phyloP scores from a whole-genome alignment of 176 grass and related monocot genomes.

The Eleusine coracana region DNA sequence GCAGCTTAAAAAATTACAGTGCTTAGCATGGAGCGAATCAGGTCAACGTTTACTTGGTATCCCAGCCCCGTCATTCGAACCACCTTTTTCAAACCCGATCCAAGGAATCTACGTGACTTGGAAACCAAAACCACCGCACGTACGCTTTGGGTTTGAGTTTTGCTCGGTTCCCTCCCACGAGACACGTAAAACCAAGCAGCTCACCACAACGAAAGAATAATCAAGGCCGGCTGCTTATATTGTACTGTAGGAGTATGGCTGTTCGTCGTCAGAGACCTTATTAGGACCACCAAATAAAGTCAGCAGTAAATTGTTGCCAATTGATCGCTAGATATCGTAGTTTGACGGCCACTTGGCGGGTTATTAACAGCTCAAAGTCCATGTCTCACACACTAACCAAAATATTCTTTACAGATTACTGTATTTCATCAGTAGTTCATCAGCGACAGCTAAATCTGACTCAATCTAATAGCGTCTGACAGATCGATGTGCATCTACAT shows the following conservation, averaged over 20 bases:
- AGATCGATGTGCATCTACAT: background rate
- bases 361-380: background rate
- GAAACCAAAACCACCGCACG: background rate
- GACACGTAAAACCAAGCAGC: slow-evolving; percentile 28
- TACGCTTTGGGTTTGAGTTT: background rate
- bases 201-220: background rate
- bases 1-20: background rate
- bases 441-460: slow-evolving; percentile 14
- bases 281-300: background rate
- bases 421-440: background rate
- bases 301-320: slow-evolving; percentile 16
- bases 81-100: background rate
- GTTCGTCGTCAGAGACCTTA: background rate
- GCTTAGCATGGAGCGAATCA: background rate
- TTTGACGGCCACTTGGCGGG: background rate
- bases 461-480: background rate
- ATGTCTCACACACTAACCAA: slow-evolving; percentile 9
- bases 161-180: slow-evolving; percentile 38
- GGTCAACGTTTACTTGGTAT: slow-evolving; percentile 24
- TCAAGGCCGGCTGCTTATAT: slow-evolving; percentile 2
- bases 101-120: background rate
- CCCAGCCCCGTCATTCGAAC: background rate
- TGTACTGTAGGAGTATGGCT: background rate
- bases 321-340: slow-evolving; percentile 2
- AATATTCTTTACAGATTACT: slow-evolving; percentile 12